A percentile compares a stretch with the other conserved stretches of the same genome.
Evolutionary conservation across 306 rosid species (phyloP).

Genomic region (Citrullus colocynthis): DNA sequence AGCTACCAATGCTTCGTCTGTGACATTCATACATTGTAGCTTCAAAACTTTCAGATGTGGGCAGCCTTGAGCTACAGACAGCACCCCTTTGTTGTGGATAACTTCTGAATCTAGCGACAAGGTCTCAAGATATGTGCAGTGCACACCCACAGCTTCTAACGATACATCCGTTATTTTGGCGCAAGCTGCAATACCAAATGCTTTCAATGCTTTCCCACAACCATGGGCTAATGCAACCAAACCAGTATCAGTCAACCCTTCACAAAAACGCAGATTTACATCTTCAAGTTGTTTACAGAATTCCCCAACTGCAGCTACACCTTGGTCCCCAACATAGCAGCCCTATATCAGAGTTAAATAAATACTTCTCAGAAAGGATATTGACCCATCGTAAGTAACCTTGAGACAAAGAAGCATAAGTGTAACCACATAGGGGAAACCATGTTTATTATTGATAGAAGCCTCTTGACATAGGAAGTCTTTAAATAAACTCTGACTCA

Average conservation of each 20-base stretch:
- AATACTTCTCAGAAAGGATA: slow-evolving; percentile 8
- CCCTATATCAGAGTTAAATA: slow-evolving; percentile 38
- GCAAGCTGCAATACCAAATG: slow-evolving; percentile 85
- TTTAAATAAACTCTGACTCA: not conserved
- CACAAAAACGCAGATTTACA: slow-evolving; percentile 85
- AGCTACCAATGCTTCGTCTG: slow-evolving; percentile 74
- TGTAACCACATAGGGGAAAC: not conserved
- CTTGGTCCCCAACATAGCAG: slow-evolving; percentile 88
- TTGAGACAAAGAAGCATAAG: not conserved
- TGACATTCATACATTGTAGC: slow-evolving; percentile 73
- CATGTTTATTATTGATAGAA: not conserved
- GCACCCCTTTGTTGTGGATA: slow-evolving; percentile 68
- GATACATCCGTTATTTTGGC: slow-evolving; percentile 69
- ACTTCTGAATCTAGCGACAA: slow-evolving; percentile 77
- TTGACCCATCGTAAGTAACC: not conserved
- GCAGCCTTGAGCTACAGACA: slow-evolving; percentile 71
- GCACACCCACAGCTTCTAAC: slow-evolving; percentile 66
- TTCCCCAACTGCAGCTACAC: slow-evolving; percentile 73
- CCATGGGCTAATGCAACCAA: slow-evolving; percentile 56
- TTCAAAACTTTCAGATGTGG: slow-evolving; percentile 62
- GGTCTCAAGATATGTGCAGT: slow-evolving; percentile 56
- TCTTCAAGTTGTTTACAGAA: slow-evolving; percentile 73
- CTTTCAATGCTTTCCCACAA: slow-evolving; percentile 60
- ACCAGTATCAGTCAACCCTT: slow-evolving; percentile 72
- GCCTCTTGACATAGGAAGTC: not conserved